Evolutionary conservation across 495 filamentous ascomycete genomes (phyloP), one percentile per base, ranked within the genome.

Genomic region (Hypoxylon lienhwacheense): DNA sequence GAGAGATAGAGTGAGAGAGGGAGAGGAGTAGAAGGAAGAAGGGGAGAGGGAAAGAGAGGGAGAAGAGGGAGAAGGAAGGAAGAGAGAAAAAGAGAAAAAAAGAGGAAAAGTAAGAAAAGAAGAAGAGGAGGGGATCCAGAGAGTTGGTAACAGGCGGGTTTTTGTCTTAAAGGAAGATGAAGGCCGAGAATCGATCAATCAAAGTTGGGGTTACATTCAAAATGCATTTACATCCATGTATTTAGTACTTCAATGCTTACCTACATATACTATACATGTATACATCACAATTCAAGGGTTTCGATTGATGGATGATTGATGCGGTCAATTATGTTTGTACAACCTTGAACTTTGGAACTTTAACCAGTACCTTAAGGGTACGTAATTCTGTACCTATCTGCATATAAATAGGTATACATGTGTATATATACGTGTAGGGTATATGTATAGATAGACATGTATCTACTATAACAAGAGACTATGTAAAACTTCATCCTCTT

Each of bases 61-160:
- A 31, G 32, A 20, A 11, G 24, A 36, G 17, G 6, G 14, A 42
- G 20, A 25, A 4, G 36, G 17, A 12, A 46, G 19, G 46, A 31
- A 28, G 47, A 19, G 63, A 59, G 47, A 54, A 56, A 57, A 17
- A 25, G 24, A 42, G 17, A n/a, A 39, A 14, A 20, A 35, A 17
- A 19, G 32, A 44, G 14, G 14, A 50, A 40, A 25, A 40, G 44
- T 25, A 45, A 53, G 28, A 31, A 43, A 26, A 57, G 58, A 39
- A 59, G 53, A 49, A 32, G 20, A 39, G 66, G 66, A 64, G 44
- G 47, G 58, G 34, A 71, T 66, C 66, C 65, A 68, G 56, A 61
- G 51, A 48, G 61, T 53, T 57, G 65, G 65, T 65, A 65, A 64
- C 51, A 55, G 22, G 55, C 48, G 56, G 52, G 36, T 45, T 48